phyloP scores from a whole-genome alignment of 2,329 filamentous ascomycete species.

The Fusarium sp. region DNA sequence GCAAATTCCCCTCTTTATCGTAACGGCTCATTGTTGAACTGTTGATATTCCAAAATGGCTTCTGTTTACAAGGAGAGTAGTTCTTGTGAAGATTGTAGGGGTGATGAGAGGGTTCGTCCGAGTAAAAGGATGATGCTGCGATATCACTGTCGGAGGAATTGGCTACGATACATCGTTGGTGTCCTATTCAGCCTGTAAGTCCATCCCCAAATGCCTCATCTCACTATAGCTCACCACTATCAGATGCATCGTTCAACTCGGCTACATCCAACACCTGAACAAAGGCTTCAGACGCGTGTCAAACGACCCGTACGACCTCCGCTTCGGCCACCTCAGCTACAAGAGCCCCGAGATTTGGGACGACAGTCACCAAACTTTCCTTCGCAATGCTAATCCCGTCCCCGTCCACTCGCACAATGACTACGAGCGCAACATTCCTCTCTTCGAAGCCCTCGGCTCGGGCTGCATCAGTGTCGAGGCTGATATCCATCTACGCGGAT shows the following conservation, averaged over 20 bases:
- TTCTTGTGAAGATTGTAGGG: not conserved
- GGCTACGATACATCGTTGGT: not conserved
- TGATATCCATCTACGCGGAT: not conserved
- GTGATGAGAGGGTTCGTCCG: not conserved
- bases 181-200: slow-evolving; percentile 3
- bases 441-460: slow-evolving; percentile 21
- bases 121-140: not conserved
- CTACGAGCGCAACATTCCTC: slow-evolving; percentile 15
- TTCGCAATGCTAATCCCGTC: slow-evolving; percentile 6
- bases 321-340: slow-evolving; percentile 7
- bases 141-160: not conserved
- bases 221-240: not conserved
- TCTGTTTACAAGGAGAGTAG: not conserved
- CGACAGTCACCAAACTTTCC: slow-evolving; percentile 14
- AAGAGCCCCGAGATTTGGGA: slow-evolving; percentile 24
- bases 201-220: not conserved
- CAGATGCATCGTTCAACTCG: slow-evolving; percentile 8
- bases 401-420: slow-evolving; percentile 24
- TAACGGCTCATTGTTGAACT: not conserved
- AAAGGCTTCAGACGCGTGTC: not conserved
- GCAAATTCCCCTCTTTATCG: not conserved
- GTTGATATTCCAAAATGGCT: not conserved
- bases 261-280: slow-evolving; percentile 1
- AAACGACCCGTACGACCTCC: slow-evolving; percentile 26
- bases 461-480: slow-evolving; percentile 23